Evolutionary conservation across 805 yeast species (phyloP).

Genomic region (Ogataea neopini): DNA sequence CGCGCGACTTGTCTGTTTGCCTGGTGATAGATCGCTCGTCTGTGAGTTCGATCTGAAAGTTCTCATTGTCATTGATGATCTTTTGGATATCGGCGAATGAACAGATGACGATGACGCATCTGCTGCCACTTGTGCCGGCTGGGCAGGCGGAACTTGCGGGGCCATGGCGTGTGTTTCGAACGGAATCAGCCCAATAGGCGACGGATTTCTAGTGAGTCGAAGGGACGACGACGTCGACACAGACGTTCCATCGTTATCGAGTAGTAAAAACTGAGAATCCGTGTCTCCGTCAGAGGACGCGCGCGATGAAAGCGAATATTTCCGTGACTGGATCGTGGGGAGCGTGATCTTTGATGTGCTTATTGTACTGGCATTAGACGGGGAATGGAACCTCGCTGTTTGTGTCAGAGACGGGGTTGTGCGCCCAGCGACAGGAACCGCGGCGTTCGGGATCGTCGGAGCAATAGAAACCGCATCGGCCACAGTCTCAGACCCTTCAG

Average conservation of each 20-base stretch:
- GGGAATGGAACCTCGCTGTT: slow-evolving; percentile 10
- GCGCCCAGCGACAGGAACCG: not conserved
- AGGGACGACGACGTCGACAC: slow-evolving; percentile 20
- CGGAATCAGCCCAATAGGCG: slow-evolving; percentile 10
- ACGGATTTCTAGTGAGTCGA: slow-evolving; percentile 18
- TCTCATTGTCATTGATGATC: slow-evolving; percentile 35
- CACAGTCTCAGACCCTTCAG: too few relatives aligned
- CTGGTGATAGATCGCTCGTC: slow-evolving; percentile 29
- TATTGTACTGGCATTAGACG: slow-evolving; percentile 5
- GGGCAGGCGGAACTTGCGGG: not conserved
- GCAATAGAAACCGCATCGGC: not conserved
- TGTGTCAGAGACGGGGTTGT: slow-evolving; percentile 22
- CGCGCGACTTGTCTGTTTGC: slow-evolving; percentile 14
- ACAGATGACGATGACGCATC: slow-evolving; percentile 7
- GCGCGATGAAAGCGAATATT: slow-evolving; percentile 20
- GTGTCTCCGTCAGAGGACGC: slow-evolving; percentile 15
- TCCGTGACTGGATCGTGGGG: slow-evolving; percentile 22
- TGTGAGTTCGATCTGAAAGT: slow-evolving; percentile 36
- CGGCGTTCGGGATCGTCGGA: not conserved
- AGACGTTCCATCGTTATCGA: slow-evolving; percentile 17
- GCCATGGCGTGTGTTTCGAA: slow-evolving; percentile 2
- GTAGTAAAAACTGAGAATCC: slow-evolving; percentile 8
- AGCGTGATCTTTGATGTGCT: slow-evolving; percentile 13
- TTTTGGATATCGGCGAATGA: slow-evolving; percentile 31
- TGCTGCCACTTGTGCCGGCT: not conserved